Conservation (phyloP, 371 early-diverging fungal genomes). For the Thermomucor indicae-seudaticae region DNA sequence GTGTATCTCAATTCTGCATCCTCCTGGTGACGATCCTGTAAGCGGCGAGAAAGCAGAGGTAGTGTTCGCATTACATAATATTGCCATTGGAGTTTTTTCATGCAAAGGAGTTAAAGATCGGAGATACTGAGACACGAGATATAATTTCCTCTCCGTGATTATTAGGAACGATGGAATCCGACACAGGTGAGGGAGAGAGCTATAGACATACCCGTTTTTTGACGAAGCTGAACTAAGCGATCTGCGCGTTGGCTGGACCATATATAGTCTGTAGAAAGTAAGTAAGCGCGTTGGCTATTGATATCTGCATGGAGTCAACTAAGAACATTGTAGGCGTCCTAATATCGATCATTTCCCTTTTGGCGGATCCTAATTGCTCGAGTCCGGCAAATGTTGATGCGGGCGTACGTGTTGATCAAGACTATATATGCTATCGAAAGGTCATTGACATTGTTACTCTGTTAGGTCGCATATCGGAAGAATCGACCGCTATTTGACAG, state of each 20-base stretch:
- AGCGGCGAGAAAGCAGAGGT: constrained; percentile 84
- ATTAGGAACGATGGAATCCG: constrained; percentile 87
- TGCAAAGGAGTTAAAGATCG: no score
- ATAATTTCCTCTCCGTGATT: not conserved
- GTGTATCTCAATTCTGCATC: constrained; percentile 84
- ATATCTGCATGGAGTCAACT: not conserved
- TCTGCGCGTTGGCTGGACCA: not conserved
- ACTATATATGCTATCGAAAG: not conserved
- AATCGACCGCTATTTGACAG: constrained; percentile 66
- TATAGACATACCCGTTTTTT: not conserved
- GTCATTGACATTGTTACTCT: not conserved
- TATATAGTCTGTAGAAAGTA: constrained; percentile 46
- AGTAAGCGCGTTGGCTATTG: constrained; percentile 8
- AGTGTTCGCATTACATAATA: not conserved
- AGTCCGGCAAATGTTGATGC: constrained; percentile 89
- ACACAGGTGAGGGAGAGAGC: constrained; percentile 61
- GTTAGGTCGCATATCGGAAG: constrained; percentile 71
- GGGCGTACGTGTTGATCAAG: constrained; percentile 41
- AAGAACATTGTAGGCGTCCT: constrained; percentile 58
- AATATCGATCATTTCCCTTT: constrained; percentile 84
- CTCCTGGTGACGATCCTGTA: constrained; percentile 72
- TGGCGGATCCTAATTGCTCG: constrained; percentile 96
- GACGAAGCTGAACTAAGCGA: constrained; percentile 1
- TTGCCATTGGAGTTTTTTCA: not conserved
- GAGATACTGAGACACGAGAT: not conserved